Evolutionary conservation across 83 land plant genomes (phyloP).

Genomic region (Larix sibirica): DNA sequence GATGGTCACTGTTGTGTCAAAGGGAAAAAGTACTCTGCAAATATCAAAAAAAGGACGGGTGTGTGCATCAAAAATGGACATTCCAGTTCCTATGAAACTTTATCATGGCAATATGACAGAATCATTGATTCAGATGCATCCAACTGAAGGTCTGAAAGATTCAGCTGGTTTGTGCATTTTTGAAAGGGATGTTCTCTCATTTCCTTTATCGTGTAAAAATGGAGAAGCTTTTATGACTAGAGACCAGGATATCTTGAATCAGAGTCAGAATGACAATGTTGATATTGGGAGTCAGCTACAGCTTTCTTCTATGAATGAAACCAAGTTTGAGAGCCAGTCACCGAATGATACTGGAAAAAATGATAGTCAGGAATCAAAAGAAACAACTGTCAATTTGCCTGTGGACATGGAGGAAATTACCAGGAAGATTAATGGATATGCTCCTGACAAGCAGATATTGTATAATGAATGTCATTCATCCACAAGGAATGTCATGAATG

Average conservation of each 20-base stretch:
- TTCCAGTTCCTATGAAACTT: constrained; percentile 30
- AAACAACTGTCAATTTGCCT: background rate
- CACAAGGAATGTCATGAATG: background rate
- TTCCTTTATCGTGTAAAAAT: background rate
- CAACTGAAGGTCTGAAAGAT: background rate
- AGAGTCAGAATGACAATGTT: background rate
- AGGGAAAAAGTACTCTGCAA: constrained; percentile 9
- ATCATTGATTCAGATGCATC: too few relatives aligned
- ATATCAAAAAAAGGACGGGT: constrained; percentile 15
- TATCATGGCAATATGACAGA: background rate
- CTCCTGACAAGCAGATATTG: background rate
- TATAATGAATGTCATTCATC: background rate
- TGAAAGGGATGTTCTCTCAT: background rate
- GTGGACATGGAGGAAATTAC: background rate
- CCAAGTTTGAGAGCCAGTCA: background rate
- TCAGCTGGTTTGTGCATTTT: background rate
- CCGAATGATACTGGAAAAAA: background rate
- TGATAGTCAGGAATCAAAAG: background rate
- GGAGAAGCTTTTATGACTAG: background rate
- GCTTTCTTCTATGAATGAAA: background rate
- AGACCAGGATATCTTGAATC: background rate
- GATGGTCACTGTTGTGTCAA: constrained; percentile 44
- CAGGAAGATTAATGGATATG: background rate
- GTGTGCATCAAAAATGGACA: constrained; percentile 26
- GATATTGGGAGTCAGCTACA: background rate